These are phyloP conservation scores for Metschnikowia koreensis DNA, from an alignment of 805 yeast species.

Conservation along the genomic window DNA sequence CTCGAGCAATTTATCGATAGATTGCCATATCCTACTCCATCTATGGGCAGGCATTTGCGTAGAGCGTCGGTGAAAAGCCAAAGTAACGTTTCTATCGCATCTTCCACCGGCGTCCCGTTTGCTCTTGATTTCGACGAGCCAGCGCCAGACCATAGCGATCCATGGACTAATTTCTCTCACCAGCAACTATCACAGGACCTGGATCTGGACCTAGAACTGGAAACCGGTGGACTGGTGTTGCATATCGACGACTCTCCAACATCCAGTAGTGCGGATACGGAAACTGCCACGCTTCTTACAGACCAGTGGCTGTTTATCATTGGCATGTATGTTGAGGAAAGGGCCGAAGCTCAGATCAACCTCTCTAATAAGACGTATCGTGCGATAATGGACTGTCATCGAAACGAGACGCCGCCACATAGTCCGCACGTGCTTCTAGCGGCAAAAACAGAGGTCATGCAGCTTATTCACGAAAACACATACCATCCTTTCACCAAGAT, in stretches of 20 bases:
- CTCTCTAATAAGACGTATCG: constrained; percentile 40
- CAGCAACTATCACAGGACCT: constrained; percentile 12
- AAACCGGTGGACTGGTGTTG: background rate
- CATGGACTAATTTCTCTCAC: constrained; percentile 22
- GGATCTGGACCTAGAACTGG: constrained; percentile 6
- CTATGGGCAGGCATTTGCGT: constrained; percentile 7
- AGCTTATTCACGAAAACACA: constrained; percentile 35
- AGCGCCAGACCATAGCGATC: constrained; percentile 12
- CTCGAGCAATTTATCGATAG: constrained; percentile 14
- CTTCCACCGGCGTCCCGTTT: constrained; percentile 15
- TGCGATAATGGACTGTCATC: constrained; percentile 20
- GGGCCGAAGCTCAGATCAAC: constrained; percentile 50
- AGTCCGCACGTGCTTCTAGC: constrained; percentile 25
- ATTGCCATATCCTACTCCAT: constrained; percentile 15
- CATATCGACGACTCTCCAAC: background rate
- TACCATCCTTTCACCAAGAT: constrained; percentile 18
- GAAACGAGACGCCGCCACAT: constrained; percentile 21
- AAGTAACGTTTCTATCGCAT: constrained; percentile 6
- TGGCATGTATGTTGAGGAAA: constrained; percentile 36
- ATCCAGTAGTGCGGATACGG: background rate
- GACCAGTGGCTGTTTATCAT: constrained; percentile 42
- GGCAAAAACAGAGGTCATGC: constrained; percentile 34
- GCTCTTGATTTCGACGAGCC: constrained; percentile 26
- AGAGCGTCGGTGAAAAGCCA: constrained; percentile 7
- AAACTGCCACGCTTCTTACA: background rate